A percentile compares a stretch with the other conserved stretches of the same genome.
Evolutionary conservation across 257 asterid genomes (phyloP).

Genomic region (Solanum tacnaense): DNA sequence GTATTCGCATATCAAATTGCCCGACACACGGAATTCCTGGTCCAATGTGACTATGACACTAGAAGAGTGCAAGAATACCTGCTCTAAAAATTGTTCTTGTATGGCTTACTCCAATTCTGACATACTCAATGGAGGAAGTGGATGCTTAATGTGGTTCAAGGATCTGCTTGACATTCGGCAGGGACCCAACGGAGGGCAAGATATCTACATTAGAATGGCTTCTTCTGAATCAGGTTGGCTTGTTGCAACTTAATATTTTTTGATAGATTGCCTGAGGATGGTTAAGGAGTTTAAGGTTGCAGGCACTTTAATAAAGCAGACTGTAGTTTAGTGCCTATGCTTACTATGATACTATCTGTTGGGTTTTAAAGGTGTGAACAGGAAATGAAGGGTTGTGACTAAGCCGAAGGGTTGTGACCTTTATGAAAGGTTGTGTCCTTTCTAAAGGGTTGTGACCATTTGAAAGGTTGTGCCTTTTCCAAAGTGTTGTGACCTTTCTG

Average conservation of each 20-base stretch:
- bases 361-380: no score
- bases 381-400: no score
- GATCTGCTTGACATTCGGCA: conserved; percentile 13
- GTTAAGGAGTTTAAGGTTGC: background rate
- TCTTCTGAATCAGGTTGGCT: conserved; percentile 4
- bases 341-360: background rate
- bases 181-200: conserved; percentile 3
- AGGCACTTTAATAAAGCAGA: background rate
- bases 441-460: no score
- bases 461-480: no score
- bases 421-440: no score
- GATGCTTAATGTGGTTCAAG: conserved; percentile 30
- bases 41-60: background rate
- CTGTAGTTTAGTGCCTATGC: background rate
- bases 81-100: conserved; percentile 27
- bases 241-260: background rate
- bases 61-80: conserved; percentile 10
- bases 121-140: conserved; percentile 10
- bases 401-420: no score
- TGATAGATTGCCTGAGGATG: background rate
- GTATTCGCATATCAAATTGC: conserved; percentile 16
- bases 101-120: conserved; percentile 21
- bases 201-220: conserved; percentile 16
- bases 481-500: no score
- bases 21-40: conserved; percentile 8